Conservation (phyloP, 768 basidiomycete genomes). For the Lentinula aciculospora region DNA sequence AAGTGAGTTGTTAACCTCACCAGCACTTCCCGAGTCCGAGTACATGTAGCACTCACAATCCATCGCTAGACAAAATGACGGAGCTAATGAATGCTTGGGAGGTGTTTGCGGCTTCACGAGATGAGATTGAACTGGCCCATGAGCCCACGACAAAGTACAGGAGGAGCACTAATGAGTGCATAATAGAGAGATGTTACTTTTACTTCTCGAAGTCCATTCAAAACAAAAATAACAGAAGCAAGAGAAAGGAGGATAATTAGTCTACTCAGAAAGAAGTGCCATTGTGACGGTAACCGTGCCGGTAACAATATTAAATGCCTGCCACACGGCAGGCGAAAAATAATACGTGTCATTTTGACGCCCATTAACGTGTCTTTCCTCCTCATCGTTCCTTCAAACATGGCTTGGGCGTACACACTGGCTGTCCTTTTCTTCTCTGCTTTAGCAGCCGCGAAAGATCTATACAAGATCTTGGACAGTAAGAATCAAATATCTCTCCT, state of each 20-base stretch:
- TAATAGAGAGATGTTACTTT: not conserved
- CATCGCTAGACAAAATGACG: slow-evolving; percentile 40
- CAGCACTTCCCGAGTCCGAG: not conserved
- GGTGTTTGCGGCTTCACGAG: slow-evolving; percentile 1
- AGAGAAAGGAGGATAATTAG: not conserved
- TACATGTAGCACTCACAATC: slow-evolving; percentile 28
- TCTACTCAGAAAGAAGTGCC: not conserved
- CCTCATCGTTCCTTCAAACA: not conserved
- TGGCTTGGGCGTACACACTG: slow-evolving; percentile 12
- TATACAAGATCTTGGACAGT: slow-evolving; percentile 83
- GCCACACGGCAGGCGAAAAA: not conserved
- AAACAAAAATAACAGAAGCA: too few relatives aligned
- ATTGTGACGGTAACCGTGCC: not conserved
- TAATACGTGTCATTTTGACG: not conserved
- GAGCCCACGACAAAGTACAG: not conserved
- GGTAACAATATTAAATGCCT: not conserved
- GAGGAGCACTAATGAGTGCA: not conserved
- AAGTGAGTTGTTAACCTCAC: slow-evolving; percentile 5
- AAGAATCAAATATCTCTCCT: slow-evolving; percentile 25
- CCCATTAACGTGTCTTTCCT: not conserved
- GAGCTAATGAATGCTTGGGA: slow-evolving; percentile 23
- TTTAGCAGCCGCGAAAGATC: slow-evolving; percentile 54
- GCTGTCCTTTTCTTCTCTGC: slow-evolving; percentile 31
- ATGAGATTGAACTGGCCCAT: not conserved
- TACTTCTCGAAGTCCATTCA: not conserved